Conservation (phyloP, 176 grass and related monocot species). For the Zea luxurians region DNA sequence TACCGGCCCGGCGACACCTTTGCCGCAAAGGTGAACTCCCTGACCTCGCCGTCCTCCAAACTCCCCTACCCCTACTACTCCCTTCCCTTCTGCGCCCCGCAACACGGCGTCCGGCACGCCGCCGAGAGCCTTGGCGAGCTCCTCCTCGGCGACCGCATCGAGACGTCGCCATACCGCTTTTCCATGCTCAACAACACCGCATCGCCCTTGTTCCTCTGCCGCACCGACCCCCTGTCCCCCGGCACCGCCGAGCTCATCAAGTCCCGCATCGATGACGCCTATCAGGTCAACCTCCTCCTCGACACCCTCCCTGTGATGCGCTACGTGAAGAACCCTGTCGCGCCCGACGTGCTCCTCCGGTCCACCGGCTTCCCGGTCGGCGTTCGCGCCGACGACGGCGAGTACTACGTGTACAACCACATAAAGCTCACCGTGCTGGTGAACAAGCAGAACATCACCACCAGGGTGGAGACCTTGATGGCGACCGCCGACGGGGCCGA, state of each 20-base stretch:
- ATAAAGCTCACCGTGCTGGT: conserved; percentile 60
- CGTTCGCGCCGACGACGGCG: conserved; percentile 44
- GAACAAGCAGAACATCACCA: conserved; percentile 51
- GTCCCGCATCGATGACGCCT: conserved; percentile 61
- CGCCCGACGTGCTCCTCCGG: conserved; percentile 20
- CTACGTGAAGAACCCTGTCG: background rate
- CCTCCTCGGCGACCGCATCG: conserved; percentile 71
- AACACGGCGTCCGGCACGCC: conserved; percentile 40
- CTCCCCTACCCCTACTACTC: conserved; percentile 68
- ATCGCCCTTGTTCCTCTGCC: conserved; percentile 51
- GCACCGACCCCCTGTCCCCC: conserved; percentile 27
- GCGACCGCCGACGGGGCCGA: conserved; percentile 40
- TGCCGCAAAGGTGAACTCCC: conserved; percentile 60
- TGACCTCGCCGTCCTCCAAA: conserved; percentile 59
- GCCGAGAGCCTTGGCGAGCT: conserved; percentile 76
- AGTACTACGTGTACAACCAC: conserved; percentile 72
- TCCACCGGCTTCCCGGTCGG: conserved; percentile 62
- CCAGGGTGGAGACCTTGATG: conserved; percentile 47
- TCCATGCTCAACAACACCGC: conserved; percentile 49
- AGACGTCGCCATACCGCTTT: conserved; percentile 66
- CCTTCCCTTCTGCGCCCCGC: conserved; percentile 59
- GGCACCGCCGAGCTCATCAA: conserved; percentile 40
- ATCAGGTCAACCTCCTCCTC: conserved; percentile 70
- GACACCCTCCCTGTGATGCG: conserved; percentile 69
- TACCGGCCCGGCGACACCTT: conserved; percentile 48